phyloP scores from a whole-genome alignment of 306 rosid species.

The Aeschynomene evenia region DNA sequence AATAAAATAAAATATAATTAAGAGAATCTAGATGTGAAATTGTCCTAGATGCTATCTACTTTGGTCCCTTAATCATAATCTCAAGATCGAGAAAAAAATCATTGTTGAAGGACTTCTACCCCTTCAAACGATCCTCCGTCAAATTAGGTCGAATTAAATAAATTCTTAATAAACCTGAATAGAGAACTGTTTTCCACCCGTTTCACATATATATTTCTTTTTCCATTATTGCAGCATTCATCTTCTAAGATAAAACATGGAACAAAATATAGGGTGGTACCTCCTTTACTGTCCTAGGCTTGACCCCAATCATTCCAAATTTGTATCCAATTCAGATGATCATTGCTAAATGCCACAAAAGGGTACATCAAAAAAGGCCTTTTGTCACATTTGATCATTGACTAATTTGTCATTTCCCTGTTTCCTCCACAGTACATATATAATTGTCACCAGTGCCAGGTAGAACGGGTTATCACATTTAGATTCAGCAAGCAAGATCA shows the following conservation, averaged over 20 bases:
- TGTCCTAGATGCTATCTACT: too few species aligned
- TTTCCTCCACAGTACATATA: neutral
- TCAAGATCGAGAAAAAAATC: too few species aligned
- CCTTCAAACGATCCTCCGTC: too few species aligned
- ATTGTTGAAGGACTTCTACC: too few species aligned
- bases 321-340: neutral
- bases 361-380: neutral
- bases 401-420: neutral
- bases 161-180: too few species aligned
- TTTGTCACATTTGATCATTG: slow-evolving; percentile 2
- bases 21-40: too few species aligned
- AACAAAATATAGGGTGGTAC: neutral
- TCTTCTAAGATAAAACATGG: neutral
- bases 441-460: neutral
- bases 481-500: too few species aligned
- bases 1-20: too few species aligned
- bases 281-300: neutral
- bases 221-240: too few species aligned
- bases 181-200: neutral
- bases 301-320: neutral
- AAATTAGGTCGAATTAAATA: too few species aligned
- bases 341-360: neutral
- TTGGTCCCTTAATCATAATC: too few species aligned
- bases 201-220: neutral
- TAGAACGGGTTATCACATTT: neutral